A percentile compares a stretch with the other conserved stretches of the same genome.
These are phyloP conservation scores for Nicotiana tabacum DNA, from an alignment of 257 asterid species.

Conservation along the genomic window DNA sequence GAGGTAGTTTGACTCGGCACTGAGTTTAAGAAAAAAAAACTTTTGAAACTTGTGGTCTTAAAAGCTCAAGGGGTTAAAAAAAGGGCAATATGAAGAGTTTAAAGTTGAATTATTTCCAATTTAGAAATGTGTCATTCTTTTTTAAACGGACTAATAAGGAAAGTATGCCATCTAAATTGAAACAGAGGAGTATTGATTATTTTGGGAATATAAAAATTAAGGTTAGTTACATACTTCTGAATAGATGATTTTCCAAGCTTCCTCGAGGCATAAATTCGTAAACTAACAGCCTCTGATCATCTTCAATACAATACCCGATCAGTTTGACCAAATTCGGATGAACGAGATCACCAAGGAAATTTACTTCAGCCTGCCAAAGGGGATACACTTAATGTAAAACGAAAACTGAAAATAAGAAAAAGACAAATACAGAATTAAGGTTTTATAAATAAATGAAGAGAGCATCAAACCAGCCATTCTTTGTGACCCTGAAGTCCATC, in stretches of 20 bases:
- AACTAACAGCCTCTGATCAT: conserved; percentile 87
- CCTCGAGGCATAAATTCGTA: conserved; percentile 99
- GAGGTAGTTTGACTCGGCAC: too few relatives aligned
- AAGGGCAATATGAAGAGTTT: too few relatives aligned
- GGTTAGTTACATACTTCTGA: conserved; percentile 60
- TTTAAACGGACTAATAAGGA: too few relatives aligned
- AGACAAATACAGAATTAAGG: background rate
- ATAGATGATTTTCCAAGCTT: conserved; percentile 97
- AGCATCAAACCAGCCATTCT: conserved; percentile 93
- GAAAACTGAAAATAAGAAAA: conserved; percentile 11
- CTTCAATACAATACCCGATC: conserved; percentile 96
- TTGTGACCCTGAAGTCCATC: conserved; percentile 99
- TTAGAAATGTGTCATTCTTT: too few relatives aligned
- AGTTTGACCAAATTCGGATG: conserved; percentile 91
- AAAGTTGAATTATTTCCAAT: too few relatives aligned
- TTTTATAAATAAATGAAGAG: conserved; percentile 19
- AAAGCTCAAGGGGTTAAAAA: too few relatives aligned
- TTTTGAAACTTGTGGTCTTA: too few relatives aligned
- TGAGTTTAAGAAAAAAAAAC: too few relatives aligned
- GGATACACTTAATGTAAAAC: conserved; percentile 20
- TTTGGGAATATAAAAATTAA: background rate
- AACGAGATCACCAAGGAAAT: conserved; percentile 84
- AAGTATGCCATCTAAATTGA: too few relatives aligned
- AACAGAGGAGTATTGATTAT: too few relatives aligned
- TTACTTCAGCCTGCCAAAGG: conserved; percentile 87